Conservation (phyloP, 108 stramenopile genomes). For the Pseudonitzschia pungens region DNA sequence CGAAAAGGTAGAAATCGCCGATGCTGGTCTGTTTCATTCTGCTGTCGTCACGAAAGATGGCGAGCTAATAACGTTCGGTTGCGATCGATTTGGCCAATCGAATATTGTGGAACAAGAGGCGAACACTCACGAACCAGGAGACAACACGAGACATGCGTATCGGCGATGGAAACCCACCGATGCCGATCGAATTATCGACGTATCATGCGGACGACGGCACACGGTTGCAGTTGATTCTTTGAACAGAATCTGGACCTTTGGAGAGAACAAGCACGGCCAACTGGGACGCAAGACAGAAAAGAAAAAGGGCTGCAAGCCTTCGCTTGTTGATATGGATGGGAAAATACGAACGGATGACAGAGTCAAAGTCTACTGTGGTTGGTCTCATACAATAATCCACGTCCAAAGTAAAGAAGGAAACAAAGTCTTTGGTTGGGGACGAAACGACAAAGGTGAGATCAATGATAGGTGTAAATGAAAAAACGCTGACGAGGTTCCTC, state of each 20-base stretch:
- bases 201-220: slow-evolving; percentile 75
- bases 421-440: slow-evolving; percentile 69
- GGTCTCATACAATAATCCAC: slow-evolving; percentile 70
- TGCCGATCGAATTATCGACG: slow-evolving; percentile 49
- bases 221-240: slow-evolving; percentile 66
- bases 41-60: slow-evolving; percentile 65
- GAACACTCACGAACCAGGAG: background rate
- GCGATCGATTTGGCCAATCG: slow-evolving; percentile 68
- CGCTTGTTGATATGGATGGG: slow-evolving; percentile 13
- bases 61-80: slow-evolving; percentile 76
- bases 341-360: slow-evolving; percentile 11
- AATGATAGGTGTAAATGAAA: background rate
- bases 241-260: slow-evolving; percentile 76
- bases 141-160: background rate
- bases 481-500: too few relatives aligned
- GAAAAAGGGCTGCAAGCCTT: slow-evolving; percentile 15
- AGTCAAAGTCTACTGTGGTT: slow-evolving; percentile 42
- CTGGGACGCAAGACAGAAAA: slow-evolving; percentile 48
- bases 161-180: slow-evolving; percentile 73
- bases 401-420: slow-evolving; percentile 27
- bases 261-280: slow-evolving; percentile 85
- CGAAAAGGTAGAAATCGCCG: slow-evolving; percentile 42
- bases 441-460: slow-evolving; percentile 53
- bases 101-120: slow-evolving; percentile 18
- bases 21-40: slow-evolving; percentile 84